Evolutionary conservation across 192 early-diverging fungal genomes (phyloP), one percentile per base, ranked within the genome.

Genomic region (Mortierella hygrophila): DNA sequence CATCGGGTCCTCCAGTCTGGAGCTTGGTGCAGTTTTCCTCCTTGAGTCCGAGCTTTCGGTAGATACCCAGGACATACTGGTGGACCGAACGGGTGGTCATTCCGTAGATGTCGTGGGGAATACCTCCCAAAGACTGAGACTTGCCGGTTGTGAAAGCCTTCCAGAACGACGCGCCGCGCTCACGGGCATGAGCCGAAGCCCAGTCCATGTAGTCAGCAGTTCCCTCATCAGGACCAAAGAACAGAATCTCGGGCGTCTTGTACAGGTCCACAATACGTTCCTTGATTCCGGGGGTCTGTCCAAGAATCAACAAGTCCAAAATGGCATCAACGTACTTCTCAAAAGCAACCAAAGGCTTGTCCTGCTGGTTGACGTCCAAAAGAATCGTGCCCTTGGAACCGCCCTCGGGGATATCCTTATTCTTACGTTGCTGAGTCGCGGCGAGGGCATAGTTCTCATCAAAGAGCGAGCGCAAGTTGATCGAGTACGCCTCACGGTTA

Each of bases 61-160:
- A 95, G 88, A 99, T 98, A 81, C 98, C 98, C 63, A 99, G 88
- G 11, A 99, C 98, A 91, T 99, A 99, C 90, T 99, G 98, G 88
- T 99, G 98, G 8, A 99, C 98, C n/a, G 97, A 98, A 76, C 98
- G 96, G 0, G 98, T 99, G 32, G 98, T 99, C 98, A 99, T 99
- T 82, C 98, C 98, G 90, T 96, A 99, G 42, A 90, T 92, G 87
- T 99, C 98, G 90, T 99, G 98, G 42, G 98, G 98, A 76, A 99
- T 99, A 69, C 98, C 98, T 77, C 97, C 98, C 80, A 99, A 85
- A 3, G 94, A 90, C 90, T 99, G 98, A 79, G 93, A 94, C 93
- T 99, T 99, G 78, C 98, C 98, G 7, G 98, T 99, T 32, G 98
- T 99, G 92, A 99, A 99, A 32, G 98, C 97, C 92, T 99, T 99